Evolutionary conservation across 164 flowering plant genomes (phyloP).

Genomic region (Aristolochia contorta): DNA sequence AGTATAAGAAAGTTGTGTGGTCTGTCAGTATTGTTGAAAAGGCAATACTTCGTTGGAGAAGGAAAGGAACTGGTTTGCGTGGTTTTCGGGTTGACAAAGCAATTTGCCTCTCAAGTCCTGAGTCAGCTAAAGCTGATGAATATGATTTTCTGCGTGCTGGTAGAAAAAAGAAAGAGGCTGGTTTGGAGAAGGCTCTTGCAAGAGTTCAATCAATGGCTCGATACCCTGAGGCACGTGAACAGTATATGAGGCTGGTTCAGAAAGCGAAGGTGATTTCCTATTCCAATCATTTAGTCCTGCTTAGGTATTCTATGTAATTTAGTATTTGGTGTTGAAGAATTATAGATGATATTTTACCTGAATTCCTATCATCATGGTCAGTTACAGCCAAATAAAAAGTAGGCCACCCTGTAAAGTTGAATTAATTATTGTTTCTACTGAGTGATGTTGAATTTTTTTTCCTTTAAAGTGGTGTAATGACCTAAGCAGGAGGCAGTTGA

Average conservation of each 20-base stretch:
- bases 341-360: no score
- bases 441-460: no score
- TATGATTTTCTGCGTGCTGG: constrained; percentile 64
- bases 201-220: constrained; percentile 81
- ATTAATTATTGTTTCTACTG: no score
- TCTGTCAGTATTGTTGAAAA: constrained; percentile 86
- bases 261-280: constrained; percentile 29
- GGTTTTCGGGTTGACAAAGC: constrained; percentile 38
- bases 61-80: constrained; percentile 66
- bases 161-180: constrained; percentile 49
- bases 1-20: constrained; percentile 56
- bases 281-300: not conserved
- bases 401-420: no score
- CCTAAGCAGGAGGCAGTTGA: no score
- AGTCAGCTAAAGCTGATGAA: constrained; percentile 43
- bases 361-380: not conserved
- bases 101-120: constrained; percentile 15
- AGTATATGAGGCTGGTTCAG: constrained; percentile 60
- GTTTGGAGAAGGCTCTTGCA: constrained; percentile 59
- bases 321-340: no score
- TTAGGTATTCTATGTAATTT: not conserved
- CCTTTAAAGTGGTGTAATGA: no score
- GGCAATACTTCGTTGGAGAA: constrained; percentile 83
- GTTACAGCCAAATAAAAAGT: no score
- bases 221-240: constrained; percentile 73